phyloP scores from a whole-genome alignment of 108 stramenopile genomes.

The Nannochloropsis oceanica region DNA sequence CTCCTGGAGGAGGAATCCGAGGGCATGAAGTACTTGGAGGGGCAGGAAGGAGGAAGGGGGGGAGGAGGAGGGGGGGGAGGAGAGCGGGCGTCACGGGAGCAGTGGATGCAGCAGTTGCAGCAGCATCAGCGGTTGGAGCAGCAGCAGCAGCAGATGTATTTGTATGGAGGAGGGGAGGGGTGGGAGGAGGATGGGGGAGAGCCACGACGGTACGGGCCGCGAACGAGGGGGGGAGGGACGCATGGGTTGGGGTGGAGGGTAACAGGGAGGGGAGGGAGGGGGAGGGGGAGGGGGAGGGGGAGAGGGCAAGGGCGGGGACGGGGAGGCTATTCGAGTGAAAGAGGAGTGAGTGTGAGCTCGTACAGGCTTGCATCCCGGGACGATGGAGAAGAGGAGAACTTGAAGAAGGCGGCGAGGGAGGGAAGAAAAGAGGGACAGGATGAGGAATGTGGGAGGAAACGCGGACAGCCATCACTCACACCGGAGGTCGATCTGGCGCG shows the following conservation, averaged over 20 bases:
- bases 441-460: constrained; percentile 43
- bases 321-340: neutral
- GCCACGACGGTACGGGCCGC: neutral
- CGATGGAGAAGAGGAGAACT: constrained; percentile 40
- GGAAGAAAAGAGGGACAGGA: constrained; percentile 37
- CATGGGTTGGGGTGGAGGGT: neutral
- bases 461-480: constrained; percentile 27
- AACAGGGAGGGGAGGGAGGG: neutral
- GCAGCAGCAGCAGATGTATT: too few species aligned
- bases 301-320: neutral
- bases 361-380: neutral
- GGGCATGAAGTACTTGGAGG: constrained; percentile 27
- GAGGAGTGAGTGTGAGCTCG: neutral
- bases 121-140: neutral
- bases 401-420: constrained; percentile 43
- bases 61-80: neutral
- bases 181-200: neutral
- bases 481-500: neutral
- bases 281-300: neutral
- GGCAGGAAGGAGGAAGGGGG: neutral
- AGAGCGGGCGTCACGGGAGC: neutral
- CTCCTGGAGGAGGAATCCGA: neutral
- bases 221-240: neutral
- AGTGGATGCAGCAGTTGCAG: neutral
- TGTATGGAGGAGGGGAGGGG: too few species aligned